Percentiles rank a stretch among this genome's conserved stretches.
Conservation (phyloP, 345 rosid genomes). For the Populus deltoides region DNA sequence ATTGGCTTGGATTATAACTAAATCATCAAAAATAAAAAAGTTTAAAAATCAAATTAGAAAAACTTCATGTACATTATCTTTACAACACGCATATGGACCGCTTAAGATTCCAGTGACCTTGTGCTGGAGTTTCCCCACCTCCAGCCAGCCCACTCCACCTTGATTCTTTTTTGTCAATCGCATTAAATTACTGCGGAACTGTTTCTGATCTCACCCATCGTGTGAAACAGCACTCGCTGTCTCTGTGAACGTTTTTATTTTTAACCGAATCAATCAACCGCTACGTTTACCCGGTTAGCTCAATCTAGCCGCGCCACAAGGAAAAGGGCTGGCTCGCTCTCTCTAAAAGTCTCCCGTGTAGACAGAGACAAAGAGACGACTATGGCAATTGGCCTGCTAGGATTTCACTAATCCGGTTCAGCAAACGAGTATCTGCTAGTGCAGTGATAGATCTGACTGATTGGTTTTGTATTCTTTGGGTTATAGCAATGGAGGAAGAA, state of each 20-base stretch:
- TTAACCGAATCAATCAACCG: constrained; percentile 1
- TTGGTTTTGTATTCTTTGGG: neutral
- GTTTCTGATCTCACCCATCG: neutral
- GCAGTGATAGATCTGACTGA: neutral
- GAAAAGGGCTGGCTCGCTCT: neutral
- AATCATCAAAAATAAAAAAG: no score
- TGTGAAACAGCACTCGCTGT: neutral
- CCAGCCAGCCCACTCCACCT: no score
- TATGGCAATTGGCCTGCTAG: neutral
- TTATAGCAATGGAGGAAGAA: neutral
- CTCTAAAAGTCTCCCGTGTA: neutral
- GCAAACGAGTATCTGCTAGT: neutral
- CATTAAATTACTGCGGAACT: neutral
- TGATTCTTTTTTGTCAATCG: neutral
- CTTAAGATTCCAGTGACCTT: no score
- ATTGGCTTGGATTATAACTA: no score
- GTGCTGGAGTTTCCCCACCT: no score
- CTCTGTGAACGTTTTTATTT: neutral
- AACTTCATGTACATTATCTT: no score
- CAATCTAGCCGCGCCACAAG: constrained; percentile 15
- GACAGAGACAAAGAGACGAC: neutral
- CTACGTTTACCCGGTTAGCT: constrained; percentile 2
- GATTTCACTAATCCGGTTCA: neutral
- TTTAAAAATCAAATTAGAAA: no score
- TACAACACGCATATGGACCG: no score